Evolutionary conservation across 352 stramenopile genomes (phyloP).

Genomic region (Globisporangium orthogonon): DNA sequence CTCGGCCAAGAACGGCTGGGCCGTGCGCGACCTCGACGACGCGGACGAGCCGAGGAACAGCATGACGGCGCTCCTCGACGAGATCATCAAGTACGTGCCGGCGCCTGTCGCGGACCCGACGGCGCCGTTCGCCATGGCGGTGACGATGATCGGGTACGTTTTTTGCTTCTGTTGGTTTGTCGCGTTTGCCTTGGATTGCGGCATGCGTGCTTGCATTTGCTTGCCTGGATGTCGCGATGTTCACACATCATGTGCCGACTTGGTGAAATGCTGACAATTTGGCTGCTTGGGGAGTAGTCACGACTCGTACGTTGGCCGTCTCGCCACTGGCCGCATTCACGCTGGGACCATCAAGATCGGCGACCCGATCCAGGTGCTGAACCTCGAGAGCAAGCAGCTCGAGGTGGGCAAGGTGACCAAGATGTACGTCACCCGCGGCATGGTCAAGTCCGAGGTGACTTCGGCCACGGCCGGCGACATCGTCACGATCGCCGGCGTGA

Average conservation of each 20-base stretch:
- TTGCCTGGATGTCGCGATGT: neutral
- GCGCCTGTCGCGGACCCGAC: conserved; percentile 75
- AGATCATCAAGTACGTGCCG: conserved; percentile 93
- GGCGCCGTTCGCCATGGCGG: conserved; percentile 92
- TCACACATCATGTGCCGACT: neutral
- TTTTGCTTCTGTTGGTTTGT: neutral
- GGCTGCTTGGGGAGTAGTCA: conserved; percentile 56
- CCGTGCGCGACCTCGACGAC: conserved; percentile 87
- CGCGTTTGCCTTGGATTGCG: neutral
- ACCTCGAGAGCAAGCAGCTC: conserved; percentile 75
- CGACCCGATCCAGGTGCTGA: conserved; percentile 89
- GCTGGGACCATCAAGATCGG: conserved; percentile 89
- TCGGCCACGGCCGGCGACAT: conserved; percentile 93
- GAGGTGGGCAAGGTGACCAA: conserved; percentile 82
- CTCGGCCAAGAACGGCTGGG: conserved; percentile 94
- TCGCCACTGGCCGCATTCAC: conserved; percentile 95
- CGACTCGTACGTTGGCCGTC: conserved; percentile 96
- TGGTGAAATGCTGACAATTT: neutral
- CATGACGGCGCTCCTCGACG: conserved; percentile 96
- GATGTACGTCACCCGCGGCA: conserved; percentile 81
- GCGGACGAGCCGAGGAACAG: conserved; percentile 50
- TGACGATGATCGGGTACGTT: conserved; percentile 91
- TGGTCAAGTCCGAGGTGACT: conserved; percentile 79
- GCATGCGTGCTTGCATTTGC: neutral
- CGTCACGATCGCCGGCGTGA: conserved; percentile 94